Conservation (phyloP, 2,329 filamentous ascomycete species). For the Fusarium clavum region DNA sequence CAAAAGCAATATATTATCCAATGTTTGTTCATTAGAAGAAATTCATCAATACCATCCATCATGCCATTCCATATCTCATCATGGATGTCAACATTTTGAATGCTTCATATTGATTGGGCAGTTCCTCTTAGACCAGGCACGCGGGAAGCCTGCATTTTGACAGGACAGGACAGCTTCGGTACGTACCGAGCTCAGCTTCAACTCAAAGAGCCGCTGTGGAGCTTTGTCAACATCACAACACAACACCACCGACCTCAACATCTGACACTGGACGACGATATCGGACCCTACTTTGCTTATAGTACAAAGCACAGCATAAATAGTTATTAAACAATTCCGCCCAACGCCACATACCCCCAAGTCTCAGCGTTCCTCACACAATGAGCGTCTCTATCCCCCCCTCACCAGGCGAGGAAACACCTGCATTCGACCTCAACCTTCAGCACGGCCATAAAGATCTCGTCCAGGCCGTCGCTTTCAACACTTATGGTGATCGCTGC, state of each 20-base stretch:
- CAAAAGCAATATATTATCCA: neutral
- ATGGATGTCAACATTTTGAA: neutral
- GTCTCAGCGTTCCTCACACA: neutral
- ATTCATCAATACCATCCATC: no score
- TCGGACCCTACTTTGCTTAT: conserved; percentile 1
- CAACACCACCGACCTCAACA: conserved; percentile 25
- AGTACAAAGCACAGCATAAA: neutral
- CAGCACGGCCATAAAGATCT: conserved; percentile 82
- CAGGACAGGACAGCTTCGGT: conserved; percentile 15
- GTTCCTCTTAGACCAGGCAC: conserved; percentile 3
- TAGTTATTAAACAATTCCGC: neutral
- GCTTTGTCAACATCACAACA: conserved; percentile 41
- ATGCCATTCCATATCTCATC: neutral
- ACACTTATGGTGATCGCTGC: conserved; percentile 91
- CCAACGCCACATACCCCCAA: neutral
- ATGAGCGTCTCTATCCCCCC: conserved; percentile 51
- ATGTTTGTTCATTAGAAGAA: neutral
- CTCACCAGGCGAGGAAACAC: conserved; percentile 59
- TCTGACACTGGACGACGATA: conserved; percentile 17
- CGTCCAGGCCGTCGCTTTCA: conserved; percentile 88
- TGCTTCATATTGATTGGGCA: conserved; percentile 13
- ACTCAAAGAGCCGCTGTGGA: conserved; percentile 41
- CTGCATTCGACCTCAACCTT: conserved; percentile 69
- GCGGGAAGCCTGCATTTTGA: conserved; percentile 35
- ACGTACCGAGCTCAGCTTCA: conserved; percentile 36